Percentiles rank a stretch among this genome's conserved stretches.
phyloP scores from a whole-genome alignment of 129 eudicot genomes.

The Scalesia atractyloides region DNA sequence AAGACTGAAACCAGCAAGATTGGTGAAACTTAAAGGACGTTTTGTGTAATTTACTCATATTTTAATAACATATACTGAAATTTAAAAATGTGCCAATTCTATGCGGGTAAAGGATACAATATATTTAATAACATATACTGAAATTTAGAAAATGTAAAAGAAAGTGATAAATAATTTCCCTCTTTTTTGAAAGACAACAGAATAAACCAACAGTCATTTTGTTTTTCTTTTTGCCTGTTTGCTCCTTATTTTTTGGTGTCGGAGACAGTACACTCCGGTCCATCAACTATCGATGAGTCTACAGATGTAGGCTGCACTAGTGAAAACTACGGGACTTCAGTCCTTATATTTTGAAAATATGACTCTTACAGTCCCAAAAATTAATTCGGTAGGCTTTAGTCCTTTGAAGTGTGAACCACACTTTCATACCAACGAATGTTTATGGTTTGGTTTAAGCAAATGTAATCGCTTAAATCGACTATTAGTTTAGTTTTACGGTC shows the following conservation, averaged over 20 bases:
- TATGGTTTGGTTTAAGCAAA: too few relatives aligned
- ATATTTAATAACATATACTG: too few relatives aligned
- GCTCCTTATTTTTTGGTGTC: conserved; percentile 17
- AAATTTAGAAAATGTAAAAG: background rate
- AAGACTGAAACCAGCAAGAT: too few relatives aligned
- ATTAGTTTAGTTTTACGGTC: too few relatives aligned
- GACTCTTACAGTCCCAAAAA: conserved; percentile 9
- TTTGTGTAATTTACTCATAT: too few relatives aligned
- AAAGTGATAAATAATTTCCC: conserved; percentile 15
- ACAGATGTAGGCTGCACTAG: background rate
- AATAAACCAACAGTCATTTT: conserved; percentile 12
- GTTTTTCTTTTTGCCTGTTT: conserved; percentile 17
- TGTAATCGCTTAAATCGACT: too few relatives aligned
- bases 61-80: too few relatives aligned
- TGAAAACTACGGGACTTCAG: background rate
- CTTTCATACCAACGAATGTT: too few relatives aligned
- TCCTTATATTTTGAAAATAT: conserved; percentile 4
- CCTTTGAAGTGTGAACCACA: conserved; percentile 7
- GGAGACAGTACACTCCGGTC: conserved; percentile 13
- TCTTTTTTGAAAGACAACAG: conserved; percentile 1
- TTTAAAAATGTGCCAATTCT: background rate
- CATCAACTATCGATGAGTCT: conserved; percentile 12
- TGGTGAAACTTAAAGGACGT: too few relatives aligned
- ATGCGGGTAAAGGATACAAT: background rate
- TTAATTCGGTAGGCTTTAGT: background rate